Base-by-base conservation (phyloP, 2,329 filamentous ascomycete genomes). In the Talaromyces rugulosus region DNA sequence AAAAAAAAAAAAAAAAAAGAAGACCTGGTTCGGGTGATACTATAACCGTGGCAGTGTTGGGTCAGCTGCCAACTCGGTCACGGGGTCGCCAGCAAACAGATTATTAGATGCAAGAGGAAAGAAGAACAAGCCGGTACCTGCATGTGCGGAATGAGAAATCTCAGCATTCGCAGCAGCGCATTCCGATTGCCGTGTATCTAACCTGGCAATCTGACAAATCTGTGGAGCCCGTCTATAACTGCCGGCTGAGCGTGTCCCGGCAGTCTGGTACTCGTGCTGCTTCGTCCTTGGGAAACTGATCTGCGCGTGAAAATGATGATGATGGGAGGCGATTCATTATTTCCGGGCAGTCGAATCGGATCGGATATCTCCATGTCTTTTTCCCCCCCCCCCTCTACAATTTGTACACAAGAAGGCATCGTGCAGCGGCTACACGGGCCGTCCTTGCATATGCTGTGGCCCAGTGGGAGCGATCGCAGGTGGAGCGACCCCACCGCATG, bases 381-480 rank as follows among this genome's bases (percentile, higher is more conserved):
- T 12, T 36, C 3, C 12, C 12, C 33, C 33, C 3, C 12, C 12
- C 33, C 33, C 12, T 36, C 12, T 7, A 36, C 33, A 7, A 36
- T 12, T 12, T 12, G 8, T 36, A 12, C 33, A 36, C 8, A 36
- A 36, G 33, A 52, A 52, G 30, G 27, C 56, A 50, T 40, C 53
- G 42, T 61, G 59, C 59, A 61, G 59, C 59, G 59, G 59, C 59
- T 61, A 57, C 50, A 53, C 53, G 59, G 59, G 53, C 59, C 59
- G 59, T 61, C 47, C 53, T 61, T 61, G 59, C 59, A 61, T 61
- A 36, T 47, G 51, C 58, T 42, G 58, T 52, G 51, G 53, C 53
- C 58, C 50, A 59, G 57, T 59, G 34, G 53, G 27, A 60, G 42
- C 16, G 11, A 50, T 44, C 47, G 33, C 31, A 18, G 42, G 52